phyloP scores from a whole-genome alignment of 768 basidiomycete species.

The Leccinum aurantiacum region DNA sequence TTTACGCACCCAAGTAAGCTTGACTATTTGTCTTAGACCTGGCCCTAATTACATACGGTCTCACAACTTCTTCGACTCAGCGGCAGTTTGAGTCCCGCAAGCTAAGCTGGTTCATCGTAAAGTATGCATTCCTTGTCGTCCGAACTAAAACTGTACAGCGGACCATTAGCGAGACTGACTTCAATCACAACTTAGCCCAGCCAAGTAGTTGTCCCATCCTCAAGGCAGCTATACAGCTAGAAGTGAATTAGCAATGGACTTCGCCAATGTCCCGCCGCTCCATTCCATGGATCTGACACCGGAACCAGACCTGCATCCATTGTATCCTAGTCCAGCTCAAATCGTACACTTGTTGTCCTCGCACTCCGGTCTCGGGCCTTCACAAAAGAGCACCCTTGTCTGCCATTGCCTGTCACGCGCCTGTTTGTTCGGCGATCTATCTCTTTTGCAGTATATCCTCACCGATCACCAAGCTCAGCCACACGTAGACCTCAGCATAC shows the following conservation, averaged over 20 bases:
- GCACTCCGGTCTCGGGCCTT: constrained; percentile 63
- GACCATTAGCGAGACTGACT: constrained; percentile 9
- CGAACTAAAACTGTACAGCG: neutral
- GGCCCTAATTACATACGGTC: constrained; percentile 1
- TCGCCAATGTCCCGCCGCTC: constrained; percentile 27
- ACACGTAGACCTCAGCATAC: constrained; percentile 63
- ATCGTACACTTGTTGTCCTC: constrained; percentile 64
- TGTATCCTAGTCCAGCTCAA: constrained; percentile 67
- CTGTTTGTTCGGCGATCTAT: constrained; percentile 75
- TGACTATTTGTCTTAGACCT: neutral
- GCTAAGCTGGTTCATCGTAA: constrained; percentile 8
- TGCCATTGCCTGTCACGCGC: constrained; percentile 73
- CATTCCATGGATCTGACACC: constrained; percentile 56
- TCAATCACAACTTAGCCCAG: constrained; percentile 4
- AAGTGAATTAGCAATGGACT: constrained; percentile 29
- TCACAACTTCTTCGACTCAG: constrained; percentile 8
- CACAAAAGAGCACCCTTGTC: constrained; percentile 69
- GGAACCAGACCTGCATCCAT: constrained; percentile 78
- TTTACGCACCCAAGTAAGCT: neutral
- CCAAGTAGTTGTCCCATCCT: constrained; percentile 8
- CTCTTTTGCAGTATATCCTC: constrained; percentile 70
- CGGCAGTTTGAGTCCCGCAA: constrained; percentile 2
- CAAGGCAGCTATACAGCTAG: constrained; percentile 3
- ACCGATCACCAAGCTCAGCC: constrained; percentile 64
- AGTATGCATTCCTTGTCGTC: constrained; percentile 14